Conservation (phyloP, 805 yeast genomes). For the Saturnispora diversa region DNA sequence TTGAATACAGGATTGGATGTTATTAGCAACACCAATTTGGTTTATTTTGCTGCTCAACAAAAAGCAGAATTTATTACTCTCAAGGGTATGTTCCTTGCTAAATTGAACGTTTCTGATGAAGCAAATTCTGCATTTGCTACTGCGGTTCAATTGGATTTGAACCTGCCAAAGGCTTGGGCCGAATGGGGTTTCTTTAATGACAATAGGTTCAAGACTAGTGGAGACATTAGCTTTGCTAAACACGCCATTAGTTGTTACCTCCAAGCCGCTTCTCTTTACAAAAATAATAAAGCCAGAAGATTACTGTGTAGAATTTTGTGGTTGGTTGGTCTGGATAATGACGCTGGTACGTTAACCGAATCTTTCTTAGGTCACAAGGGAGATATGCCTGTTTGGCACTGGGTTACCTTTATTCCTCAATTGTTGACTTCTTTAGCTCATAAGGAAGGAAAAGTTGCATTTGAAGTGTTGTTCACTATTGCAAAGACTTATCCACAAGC, state of each 20-base stretch:
- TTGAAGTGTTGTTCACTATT: constrained; percentile 79
- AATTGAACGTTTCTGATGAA: constrained; percentile 81
- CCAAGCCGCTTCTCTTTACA: constrained; percentile 96
- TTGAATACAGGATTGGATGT: constrained; percentile 93
- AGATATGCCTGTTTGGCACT: constrained; percentile 98
- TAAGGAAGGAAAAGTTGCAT: constrained; percentile 81
- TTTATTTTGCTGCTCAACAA: constrained; percentile 93
- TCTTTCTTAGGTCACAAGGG: constrained; percentile 92
- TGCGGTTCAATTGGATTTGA: constrained; percentile 91
- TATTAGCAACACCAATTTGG: constrained; percentile 90
- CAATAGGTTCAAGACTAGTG: constrained; percentile 71
- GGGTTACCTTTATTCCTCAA: constrained; percentile 97
- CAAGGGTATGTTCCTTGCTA: constrained; percentile 96
- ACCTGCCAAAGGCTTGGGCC: constrained; percentile 97
- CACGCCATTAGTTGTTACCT: constrained; percentile 93
- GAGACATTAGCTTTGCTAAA: constrained; percentile 75
- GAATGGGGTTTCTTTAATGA: constrained; percentile 99
- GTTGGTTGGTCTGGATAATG: constrained; percentile 87
- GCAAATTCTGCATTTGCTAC: constrained; percentile 98
- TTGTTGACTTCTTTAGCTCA: constrained; percentile 82
- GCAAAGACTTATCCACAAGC: constrained; percentile 98
- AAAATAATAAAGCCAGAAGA: constrained; percentile 83
- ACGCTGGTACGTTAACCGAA: constrained; percentile 66
- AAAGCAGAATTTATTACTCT: constrained; percentile 96
- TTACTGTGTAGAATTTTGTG: constrained; percentile 84